These are phyloP conservation scores for Mortierella alpina DNA, from an alignment of 192 early-diverging fungal genomes.

Conservation along the genomic window DNA sequence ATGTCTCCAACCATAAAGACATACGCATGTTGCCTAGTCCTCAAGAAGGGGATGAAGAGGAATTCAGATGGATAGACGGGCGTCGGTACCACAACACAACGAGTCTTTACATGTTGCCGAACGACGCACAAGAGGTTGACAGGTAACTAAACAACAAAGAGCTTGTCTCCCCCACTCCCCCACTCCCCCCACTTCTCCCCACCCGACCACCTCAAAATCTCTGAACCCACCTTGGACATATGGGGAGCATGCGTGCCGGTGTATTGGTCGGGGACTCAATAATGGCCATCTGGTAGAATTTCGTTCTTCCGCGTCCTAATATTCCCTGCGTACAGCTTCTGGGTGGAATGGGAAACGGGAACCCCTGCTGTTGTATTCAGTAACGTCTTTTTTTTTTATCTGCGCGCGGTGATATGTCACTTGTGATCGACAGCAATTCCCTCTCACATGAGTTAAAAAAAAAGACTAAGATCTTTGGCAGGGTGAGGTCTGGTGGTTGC, in stretches of 20 bases:
- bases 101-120: conserved; percentile 33
- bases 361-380: no score
- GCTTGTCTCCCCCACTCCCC: not conserved
- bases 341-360: no score
- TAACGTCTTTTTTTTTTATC: no score
- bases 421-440: no score
- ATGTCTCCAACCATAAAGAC: conserved; percentile 11
- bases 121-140: conserved; percentile 42
- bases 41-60: conserved; percentile 25
- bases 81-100: conserved; percentile 46
- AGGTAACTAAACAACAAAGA: conserved; percentile 20
- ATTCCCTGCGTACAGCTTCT: not conserved
- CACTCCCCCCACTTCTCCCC: not conserved
- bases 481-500: no score
- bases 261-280: no score
- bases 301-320: conserved; percentile 1
- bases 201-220: not conserved
- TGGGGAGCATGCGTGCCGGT: no score
- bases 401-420: no score
- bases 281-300: not conserved
- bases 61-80: conserved; percentile 12
- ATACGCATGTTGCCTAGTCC: conserved; percentile 18
- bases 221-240: no score
- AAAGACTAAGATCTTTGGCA: no score
- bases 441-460: no score